Evolutionary conservation across 768 basidiomycete genomes (phyloP), one percentile per base, ranked within the genome.

Genomic region (Daedaleopsis nitida): DNA sequence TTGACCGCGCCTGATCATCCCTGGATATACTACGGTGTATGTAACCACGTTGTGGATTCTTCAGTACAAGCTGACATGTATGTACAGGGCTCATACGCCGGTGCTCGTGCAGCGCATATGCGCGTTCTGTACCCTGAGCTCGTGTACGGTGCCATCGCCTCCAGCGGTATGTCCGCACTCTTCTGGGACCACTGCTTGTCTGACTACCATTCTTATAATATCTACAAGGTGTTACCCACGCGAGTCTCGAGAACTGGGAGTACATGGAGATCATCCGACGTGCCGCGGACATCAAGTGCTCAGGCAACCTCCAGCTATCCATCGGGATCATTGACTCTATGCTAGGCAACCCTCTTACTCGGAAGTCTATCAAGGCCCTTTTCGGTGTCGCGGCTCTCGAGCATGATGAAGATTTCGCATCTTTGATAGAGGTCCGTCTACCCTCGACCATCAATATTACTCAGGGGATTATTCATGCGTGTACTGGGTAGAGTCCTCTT

Each of bases 1-100:
- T 68, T 93, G 65, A 89, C 88, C 17, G 83, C 92, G 12, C 84
- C 89, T 17, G 77, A 76, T 32, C 88, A 88, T 1, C 91, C 92
- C 10, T 94, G 92, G 92, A 93, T 94, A 57, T 94, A 96, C 72
- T 96, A 96, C 68, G 96, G 96, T 14, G 95, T 93, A 72, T 44
- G 85, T 67, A 62, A 54, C 24, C 60, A 8, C 32, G 55, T 7
- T 14, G 5, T 51, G 34, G 27, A 38, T 24, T 53, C 2, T 55
- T n/a, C 38, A 27, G 21, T 16, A 6, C 17, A 17, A 34, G 24
- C 14, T 35, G 5, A 52, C 52, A 10, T 2, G 13, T 11, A 2
- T 19, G 16, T 7, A 5, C 63, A 89, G 88, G 90, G 91, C 9
- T 94, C 92, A 0, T 96, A 96, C 66, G 94, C 94, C 11, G 96